These are phyloP conservation scores for Boletus rufocinnamomeus DNA, from an alignment of 768 basidiomycete genomes.

Conservation along the genomic window DNA sequence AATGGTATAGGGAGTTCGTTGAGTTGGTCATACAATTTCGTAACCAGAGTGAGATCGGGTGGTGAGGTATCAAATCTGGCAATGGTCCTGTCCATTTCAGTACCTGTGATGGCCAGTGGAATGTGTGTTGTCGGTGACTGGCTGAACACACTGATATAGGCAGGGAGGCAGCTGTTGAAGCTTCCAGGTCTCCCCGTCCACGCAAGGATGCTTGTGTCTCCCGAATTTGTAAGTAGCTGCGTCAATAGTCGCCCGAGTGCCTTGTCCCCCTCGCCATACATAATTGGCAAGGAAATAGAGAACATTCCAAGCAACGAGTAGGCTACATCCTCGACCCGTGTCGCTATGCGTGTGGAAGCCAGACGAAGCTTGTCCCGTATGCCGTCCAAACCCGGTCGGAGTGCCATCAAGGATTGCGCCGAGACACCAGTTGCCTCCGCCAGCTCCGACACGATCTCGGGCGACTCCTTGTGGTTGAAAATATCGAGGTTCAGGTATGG, in stretches of 20 bases:
- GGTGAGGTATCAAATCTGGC: background rate
- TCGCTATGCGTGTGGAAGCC: too few species aligned
- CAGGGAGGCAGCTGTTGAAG: constrained; percentile 10
- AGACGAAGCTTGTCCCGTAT: too few species aligned
- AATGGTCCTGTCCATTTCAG: background rate
- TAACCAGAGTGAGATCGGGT: too few species aligned
- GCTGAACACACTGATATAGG: background rate
- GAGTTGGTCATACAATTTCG: constrained; percentile 4
- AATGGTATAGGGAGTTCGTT: background rate
- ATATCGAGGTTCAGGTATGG: constrained; percentile 7
- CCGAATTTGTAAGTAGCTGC: too few species aligned
- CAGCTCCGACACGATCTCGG: constrained; percentile 7
- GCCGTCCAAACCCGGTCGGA: constrained; percentile 1
- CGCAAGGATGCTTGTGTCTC: too few species aligned
- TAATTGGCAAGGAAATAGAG: too few species aligned
- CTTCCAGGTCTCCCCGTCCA: too few species aligned
- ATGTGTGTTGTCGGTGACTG: too few species aligned
- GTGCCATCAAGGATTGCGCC: background rate
- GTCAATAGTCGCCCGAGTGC: too few species aligned
- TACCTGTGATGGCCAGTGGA: background rate
- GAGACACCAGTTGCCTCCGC: background rate
- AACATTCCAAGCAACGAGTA: too few species aligned
- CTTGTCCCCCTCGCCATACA: too few species aligned
- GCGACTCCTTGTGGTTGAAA: constrained; percentile 10
- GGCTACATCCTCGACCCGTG: too few species aligned